Percentiles rank a stretch among this genome's conserved stretches.
phyloP scores from a whole-genome alignment of 208 protist species.

The Trypanosoma congolense region DNA sequence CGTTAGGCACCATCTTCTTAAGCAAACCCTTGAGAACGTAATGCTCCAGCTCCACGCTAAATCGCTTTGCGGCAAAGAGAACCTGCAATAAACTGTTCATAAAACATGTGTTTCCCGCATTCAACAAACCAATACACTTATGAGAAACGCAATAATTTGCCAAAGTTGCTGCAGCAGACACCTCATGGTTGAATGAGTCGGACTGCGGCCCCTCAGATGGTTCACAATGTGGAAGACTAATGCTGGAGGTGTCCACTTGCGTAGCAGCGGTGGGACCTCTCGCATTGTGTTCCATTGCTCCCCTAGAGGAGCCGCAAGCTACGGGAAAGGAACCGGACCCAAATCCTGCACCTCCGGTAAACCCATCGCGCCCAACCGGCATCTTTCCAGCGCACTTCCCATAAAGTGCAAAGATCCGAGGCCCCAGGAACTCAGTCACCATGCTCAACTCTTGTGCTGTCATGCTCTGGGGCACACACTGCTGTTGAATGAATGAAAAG shows the following conservation, averaged over 20 bases:
- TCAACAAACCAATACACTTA: constrained; percentile 52
- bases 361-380: background rate
- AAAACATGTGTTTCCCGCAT: constrained; percentile 66
- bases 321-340: too few species aligned
- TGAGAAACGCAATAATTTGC: too few species aligned
- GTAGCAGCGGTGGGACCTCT: too few species aligned
- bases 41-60: constrained; percentile 26
- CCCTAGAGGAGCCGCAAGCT: too few species aligned
- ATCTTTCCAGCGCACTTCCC: background rate
- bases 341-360: too few species aligned
- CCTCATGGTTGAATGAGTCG: too few species aligned
- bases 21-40: background rate
- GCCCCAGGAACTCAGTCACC: background rate
- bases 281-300: too few species aligned
- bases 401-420: background rate
- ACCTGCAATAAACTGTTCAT: constrained; percentile 64
- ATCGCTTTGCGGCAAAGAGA: constrained; percentile 35
- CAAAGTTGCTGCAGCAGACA: too few species aligned
- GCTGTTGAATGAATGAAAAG: background rate
- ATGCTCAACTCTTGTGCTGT: background rate
- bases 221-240: too few species aligned
- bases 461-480: background rate
- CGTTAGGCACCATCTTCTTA: background rate
- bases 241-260: too few species aligned
- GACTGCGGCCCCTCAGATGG: too few species aligned